A percentile compares a stretch with the other conserved stretches of the same genome.
These are phyloP conservation scores for Rubroboletus pulcherrimus DNA, from an alignment of 768 basidiomycete genomes.

Conservation along the genomic window DNA sequence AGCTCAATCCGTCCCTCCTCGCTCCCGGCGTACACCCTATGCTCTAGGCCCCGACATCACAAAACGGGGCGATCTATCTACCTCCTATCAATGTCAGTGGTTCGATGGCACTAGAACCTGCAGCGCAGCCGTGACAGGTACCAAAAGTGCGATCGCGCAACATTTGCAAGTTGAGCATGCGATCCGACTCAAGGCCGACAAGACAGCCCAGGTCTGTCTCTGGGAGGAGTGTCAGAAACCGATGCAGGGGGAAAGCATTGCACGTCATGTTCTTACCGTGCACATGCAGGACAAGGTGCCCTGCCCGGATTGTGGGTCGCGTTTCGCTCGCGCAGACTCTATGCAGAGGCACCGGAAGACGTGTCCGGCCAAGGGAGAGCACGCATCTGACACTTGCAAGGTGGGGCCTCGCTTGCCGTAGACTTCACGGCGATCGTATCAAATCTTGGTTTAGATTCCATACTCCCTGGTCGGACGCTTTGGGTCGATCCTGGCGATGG, in stretches of 20 bases:
- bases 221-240: constrained; percentile 17
- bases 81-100: constrained; percentile 13
- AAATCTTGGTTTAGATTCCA: neutral
- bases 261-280: constrained; percentile 23
- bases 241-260: constrained; percentile 26
- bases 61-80: neutral
- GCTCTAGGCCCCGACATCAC: neutral
- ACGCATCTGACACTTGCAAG: neutral
- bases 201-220: constrained; percentile 3
- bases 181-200: constrained; percentile 8
- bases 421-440: neutral
- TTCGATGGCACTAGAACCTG: neutral
- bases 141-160: constrained; percentile 9
- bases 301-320: constrained; percentile 15
- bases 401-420: neutral
- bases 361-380: constrained; percentile 4
- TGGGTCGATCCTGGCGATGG: neutral
- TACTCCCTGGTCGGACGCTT: neutral
- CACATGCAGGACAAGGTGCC: constrained; percentile 20
- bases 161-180: constrained; percentile 14
- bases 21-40: constrained; percentile 8
- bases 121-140: neutral
- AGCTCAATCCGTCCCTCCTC: neutral
- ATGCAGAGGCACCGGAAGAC: constrained; percentile 21
- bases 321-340: constrained; percentile 26